These are phyloP conservation scores for carrot (Daucus carota) DNA, from an alignment of 129 eudicot genomes.

Conservation along the genomic window DH1_v3.0 NC_030383.2:7861001-7861500, in stretches of 20 bases:
- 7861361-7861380: constrained; percentile 75
- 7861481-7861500: background rate
- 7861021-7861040: background rate
- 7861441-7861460: background rate
- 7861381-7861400: constrained; percentile 81
- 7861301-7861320: constrained; percentile 88
- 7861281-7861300: constrained; percentile 45
- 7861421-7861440: constrained; percentile 38
- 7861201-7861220: background rate
- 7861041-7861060: background rate
- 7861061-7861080: background rate
- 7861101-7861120: background rate
- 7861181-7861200: background rate
- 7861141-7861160: background rate
- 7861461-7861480: background rate
- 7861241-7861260: constrained; percentile 20
- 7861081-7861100: too few relatives aligned
- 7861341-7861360: constrained; percentile 90
- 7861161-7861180: background rate
- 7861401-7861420: constrained; percentile 82
- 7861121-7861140: background rate
- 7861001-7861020: background rate
- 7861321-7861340: constrained; percentile 83
- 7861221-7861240: background rate
- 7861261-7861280: constrained; percentile 92